Conservation (phyloP, 2,329 filamentous ascomycete species). For the Exserohilum rostratum region DNA sequence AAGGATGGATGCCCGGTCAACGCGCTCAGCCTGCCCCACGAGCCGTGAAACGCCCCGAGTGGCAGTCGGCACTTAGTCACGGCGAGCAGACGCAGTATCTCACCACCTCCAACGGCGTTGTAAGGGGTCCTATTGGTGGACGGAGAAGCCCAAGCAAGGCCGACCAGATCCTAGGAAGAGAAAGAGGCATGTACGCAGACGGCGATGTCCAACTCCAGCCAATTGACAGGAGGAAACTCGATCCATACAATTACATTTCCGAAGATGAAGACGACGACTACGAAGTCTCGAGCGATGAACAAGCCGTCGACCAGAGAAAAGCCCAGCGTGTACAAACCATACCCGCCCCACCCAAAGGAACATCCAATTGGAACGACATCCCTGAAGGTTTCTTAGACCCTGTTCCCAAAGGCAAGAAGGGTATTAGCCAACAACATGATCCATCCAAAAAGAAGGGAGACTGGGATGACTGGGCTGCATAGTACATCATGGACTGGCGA, state of each 20-base stretch:
- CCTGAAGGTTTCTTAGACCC: slow-evolving; percentile 52
- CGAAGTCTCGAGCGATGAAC: slow-evolving; percentile 42
- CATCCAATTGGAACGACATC: slow-evolving; percentile 57
- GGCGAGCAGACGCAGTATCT: slow-evolving; percentile 43
- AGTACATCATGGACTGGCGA: neutral
- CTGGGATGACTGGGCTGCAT: slow-evolving; percentile 40
- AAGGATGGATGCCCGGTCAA: slow-evolving; percentile 40
- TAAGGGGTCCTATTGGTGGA: slow-evolving; percentile 40
- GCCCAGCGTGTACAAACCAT: slow-evolving; percentile 21
- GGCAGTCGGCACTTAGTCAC: slow-evolving; percentile 33
- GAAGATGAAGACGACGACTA: slow-evolving; percentile 49
- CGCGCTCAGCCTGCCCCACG: slow-evolving; percentile 35
- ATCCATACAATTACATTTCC: slow-evolving; percentile 46
- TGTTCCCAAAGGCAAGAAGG: slow-evolving; percentile 38
- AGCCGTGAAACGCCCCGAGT: slow-evolving; percentile 39
- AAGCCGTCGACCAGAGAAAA: slow-evolving; percentile 27
- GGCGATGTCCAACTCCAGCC: slow-evolving; percentile 51
- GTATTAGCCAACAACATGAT: slow-evolving; percentile 33
- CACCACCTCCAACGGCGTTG: slow-evolving; percentile 42
- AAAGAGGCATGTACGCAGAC: slow-evolving; percentile 45
- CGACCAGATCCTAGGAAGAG: slow-evolving; percentile 50
- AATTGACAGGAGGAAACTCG: slow-evolving; percentile 46
- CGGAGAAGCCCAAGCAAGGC: slow-evolving; percentile 49
- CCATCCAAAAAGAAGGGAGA: slow-evolving; percentile 32
- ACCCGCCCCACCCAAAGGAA: slow-evolving; percentile 23